phyloP scores from a whole-genome alignment of 1,284 basidiomycete genomes.

The Agaricales sp. region DNA sequence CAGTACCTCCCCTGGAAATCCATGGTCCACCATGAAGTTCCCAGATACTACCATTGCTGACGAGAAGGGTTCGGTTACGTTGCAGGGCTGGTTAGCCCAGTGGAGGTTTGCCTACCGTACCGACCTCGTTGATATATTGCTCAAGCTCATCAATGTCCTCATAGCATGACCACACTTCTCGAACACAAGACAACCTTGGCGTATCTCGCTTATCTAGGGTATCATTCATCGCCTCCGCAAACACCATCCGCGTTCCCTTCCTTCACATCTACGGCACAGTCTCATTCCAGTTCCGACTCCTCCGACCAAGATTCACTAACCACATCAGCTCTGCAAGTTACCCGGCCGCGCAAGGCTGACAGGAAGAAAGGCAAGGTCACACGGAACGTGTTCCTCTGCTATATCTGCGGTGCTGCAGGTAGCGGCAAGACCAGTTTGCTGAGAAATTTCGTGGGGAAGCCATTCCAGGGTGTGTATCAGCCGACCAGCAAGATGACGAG shows the following conservation, averaged over 20 bases:
- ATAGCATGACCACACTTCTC: constrained; percentile 96
- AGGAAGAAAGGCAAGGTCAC: constrained; percentile 81
- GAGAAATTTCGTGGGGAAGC: constrained; percentile 79
- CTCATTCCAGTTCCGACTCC: background rate
- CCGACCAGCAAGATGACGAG: constrained; percentile 85
- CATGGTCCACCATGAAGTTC: constrained; percentile 82
- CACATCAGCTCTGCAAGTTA: constrained; percentile 74
- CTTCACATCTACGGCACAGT: background rate
- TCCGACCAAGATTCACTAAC: background rate
- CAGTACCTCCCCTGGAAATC: constrained; percentile 90
- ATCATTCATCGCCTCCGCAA: constrained; percentile 24
- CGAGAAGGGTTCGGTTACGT: constrained; percentile 82
- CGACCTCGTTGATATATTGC: background rate
- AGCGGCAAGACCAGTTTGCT: constrained; percentile 90
- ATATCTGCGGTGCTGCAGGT: constrained; percentile 92
- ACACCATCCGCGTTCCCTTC: background rate
- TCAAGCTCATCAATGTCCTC: constrained; percentile 6
- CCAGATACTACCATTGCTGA: constrained; percentile 87
- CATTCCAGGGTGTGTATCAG: constrained; percentile 63
- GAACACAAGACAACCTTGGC: constrained; percentile 88
- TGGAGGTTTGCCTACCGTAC: constrained; percentile 68
- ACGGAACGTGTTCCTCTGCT: constrained; percentile 85
- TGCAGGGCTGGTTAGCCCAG: constrained; percentile 97
- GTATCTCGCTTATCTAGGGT: constrained; percentile 93
- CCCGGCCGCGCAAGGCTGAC: constrained; percentile 76